Evolutionary conservation across 1,284 basidiomycete species (phyloP).

Genomic region (Apiotrichum brassicae): DNA sequence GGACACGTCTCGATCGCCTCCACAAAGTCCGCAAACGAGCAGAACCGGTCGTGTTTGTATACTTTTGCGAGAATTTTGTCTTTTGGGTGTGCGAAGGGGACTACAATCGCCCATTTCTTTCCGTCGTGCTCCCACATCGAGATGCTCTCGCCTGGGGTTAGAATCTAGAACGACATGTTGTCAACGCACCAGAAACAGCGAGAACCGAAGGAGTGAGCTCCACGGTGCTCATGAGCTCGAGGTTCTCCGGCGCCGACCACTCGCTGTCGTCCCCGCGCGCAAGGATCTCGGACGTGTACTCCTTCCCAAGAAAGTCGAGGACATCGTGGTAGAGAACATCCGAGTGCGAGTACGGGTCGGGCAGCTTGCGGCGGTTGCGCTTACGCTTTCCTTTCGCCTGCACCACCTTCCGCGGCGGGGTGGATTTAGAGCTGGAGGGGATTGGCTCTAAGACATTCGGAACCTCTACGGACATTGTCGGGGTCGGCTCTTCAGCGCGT

Average conservation of each 20-base stretch:
- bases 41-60: conserved; percentile 56
- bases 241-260: conserved; percentile 48
- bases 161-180: not conserved
- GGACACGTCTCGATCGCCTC: conserved; percentile 61
- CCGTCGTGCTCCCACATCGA: conserved; percentile 27
- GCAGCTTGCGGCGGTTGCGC: conserved; percentile 41
- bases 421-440: not conserved
- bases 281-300: conserved; percentile 54
- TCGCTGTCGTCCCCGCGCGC: conserved; percentile 54
- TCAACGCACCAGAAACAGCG: conserved; percentile 23
- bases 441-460: not conserved
- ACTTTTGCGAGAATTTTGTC: conserved; percentile 69
- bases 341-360: conserved; percentile 62
- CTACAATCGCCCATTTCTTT: conserved; percentile 65
- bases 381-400: conserved; percentile 22
- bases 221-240: conserved; percentile 57
- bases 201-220: conserved; percentile 56
- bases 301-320: conserved; percentile 58
- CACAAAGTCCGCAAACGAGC: conserved; percentile 71
- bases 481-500: conserved; percentile 2
- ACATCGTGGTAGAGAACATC: conserved; percentile 73
- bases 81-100: conserved; percentile 75
- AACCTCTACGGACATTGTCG: not conserved
- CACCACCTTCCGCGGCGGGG: conserved; percentile 2
- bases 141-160: conserved; percentile 23